Conservation (phyloP, 1,139 yeast genomes). For the Suhomyces maxii region DNA sequence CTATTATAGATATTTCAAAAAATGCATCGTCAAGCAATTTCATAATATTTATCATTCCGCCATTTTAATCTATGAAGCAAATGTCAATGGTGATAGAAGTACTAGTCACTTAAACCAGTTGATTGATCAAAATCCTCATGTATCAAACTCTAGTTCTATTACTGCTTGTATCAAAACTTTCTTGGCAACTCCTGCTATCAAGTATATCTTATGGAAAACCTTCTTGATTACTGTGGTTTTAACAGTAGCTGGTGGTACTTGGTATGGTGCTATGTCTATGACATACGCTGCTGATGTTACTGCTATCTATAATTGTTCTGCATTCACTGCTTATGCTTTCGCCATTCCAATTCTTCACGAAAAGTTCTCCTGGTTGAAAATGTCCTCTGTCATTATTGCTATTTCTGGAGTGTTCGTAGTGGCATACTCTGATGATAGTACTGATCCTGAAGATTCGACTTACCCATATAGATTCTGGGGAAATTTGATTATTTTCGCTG, state of each 20-base stretch:
- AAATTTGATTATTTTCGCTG: constrained; percentile 66
- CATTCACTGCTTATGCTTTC: constrained; percentile 83
- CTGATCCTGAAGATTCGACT: constrained; percentile 17
- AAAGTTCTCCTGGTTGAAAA: constrained; percentile 62
- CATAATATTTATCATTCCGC: constrained; percentile 54
- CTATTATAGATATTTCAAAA: constrained; percentile 37
- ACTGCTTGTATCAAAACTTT: constrained; percentile 38
- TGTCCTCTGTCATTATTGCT: constrained; percentile 69
- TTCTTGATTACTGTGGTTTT: constrained; percentile 55
- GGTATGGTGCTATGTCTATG: constrained; percentile 83
- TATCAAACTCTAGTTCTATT: constrained; percentile 41
- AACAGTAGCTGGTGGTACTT: constrained; percentile 76
- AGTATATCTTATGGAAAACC: constrained; percentile 46
- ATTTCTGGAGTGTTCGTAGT: constrained; percentile 75
- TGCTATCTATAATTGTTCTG: constrained; percentile 87
- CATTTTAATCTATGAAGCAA: constrained; percentile 45
- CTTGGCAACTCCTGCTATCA: constrained; percentile 45
- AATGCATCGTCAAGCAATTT: constrained; percentile 47
- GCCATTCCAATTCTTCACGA: constrained; percentile 76
- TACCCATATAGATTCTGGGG: constrained; percentile 71
- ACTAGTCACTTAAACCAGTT: constrained; percentile 36
- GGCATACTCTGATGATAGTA: constrained; percentile 60
- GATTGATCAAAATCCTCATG: constrained; percentile 43
- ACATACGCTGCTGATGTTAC: constrained; percentile 87
- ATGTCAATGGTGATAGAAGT: constrained; percentile 37